A percentile compares a stretch with the other conserved stretches of the same genome.
phyloP scores from a whole-genome alignment of 495 filamentous ascomycete species.

The Daldinia caldariorum region DNA sequence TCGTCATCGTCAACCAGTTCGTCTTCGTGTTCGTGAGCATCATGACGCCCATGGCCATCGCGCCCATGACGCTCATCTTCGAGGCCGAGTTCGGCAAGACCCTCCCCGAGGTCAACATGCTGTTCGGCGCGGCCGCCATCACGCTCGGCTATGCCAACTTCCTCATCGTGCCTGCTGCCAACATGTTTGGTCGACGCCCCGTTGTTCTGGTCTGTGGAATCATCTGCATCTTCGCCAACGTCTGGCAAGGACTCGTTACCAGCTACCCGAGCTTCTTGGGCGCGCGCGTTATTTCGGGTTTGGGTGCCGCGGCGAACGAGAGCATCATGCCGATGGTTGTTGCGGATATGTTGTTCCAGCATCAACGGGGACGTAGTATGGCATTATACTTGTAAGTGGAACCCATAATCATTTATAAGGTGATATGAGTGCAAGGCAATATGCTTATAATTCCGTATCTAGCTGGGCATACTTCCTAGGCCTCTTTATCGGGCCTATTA shows the following conservation, averaged over 20 bases:
- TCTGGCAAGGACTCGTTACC: conserved; percentile 69
- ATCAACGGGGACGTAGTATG: conserved; percentile 71
- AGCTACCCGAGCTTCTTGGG: conserved; percentile 70
- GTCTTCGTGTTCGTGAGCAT: conserved; percentile 66
- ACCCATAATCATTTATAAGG: conserved; percentile 38
- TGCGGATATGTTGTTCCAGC: conserved; percentile 69
- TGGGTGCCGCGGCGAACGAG: conserved; percentile 66
- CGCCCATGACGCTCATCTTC: conserved; percentile 66
- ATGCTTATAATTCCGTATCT: conserved; percentile 9
- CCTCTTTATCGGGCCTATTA: conserved; percentile 64
- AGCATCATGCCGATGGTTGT: conserved; percentile 70
- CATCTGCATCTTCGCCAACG: conserved; percentile 64
- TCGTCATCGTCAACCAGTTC: conserved; percentile 58
- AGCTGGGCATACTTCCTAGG: conserved; percentile 54
- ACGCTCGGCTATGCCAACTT: conserved; percentile 73
- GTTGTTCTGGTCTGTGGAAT: conserved; percentile 66
- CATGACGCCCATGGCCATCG: conserved; percentile 66
- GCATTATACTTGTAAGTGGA: conserved; percentile 66
- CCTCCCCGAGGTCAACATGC: conserved; percentile 59
- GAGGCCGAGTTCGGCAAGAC: conserved; percentile 66
- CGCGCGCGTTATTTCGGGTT: conserved; percentile 67
- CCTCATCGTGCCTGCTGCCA: conserved; percentile 70
- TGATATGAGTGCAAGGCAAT: background rate
- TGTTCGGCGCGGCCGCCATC: conserved; percentile 68
- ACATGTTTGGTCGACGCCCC: conserved; percentile 66